Percentiles rank a stretch among this genome's conserved stretches.
phyloP scores from a whole-genome alignment of 352 stramenopile genomes.

The Phytophthora citricola region DNA sequence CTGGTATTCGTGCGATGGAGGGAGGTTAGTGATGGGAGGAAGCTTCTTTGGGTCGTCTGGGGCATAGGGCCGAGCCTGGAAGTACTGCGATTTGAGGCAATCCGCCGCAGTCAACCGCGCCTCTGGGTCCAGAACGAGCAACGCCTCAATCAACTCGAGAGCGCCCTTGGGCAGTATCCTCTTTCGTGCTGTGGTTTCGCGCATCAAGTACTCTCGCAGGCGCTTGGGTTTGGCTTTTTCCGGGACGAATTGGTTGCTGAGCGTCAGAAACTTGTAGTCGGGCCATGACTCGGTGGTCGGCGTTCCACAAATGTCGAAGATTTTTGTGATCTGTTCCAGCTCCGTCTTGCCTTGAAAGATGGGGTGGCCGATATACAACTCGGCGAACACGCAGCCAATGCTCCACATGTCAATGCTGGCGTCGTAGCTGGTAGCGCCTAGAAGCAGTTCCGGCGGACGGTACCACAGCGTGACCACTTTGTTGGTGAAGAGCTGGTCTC shows the following conservation, averaged over 20 bases:
- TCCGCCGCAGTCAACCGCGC: constrained; percentile 93
- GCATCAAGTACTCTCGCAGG: constrained; percentile 77
- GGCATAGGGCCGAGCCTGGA: constrained; percentile 80
- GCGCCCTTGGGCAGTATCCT: constrained; percentile 84
- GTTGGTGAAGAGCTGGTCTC: constrained; percentile 93
- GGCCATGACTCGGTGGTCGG: constrained; percentile 84
- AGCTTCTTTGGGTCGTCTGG: constrained; percentile 70
- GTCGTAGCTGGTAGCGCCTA: constrained; percentile 94
- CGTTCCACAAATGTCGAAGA: constrained; percentile 89
- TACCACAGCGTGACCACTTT: constrained; percentile 98
- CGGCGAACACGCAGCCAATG: constrained; percentile 91
- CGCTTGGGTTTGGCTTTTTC: constrained; percentile 75
- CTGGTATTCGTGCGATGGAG: constrained; percentile 88
- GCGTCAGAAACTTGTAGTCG: constrained; percentile 86
- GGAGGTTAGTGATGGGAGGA: constrained; percentile 74
- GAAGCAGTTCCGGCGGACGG: constrained; percentile 92
- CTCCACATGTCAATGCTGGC: constrained; percentile 96
- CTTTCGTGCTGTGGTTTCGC: constrained; percentile 74
- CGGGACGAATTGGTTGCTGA: constrained; percentile 85
- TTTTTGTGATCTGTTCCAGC: constrained; percentile 89
- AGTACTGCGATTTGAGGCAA: constrained; percentile 95
- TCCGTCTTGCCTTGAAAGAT: constrained; percentile 91
- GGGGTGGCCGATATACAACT: constrained; percentile 87
- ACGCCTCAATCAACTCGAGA: constrained; percentile 93
- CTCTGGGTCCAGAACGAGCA: constrained; percentile 96